Evolutionary conservation across 108 stramenopile genomes (phyloP), one percentile per base, ranked within the genome.

Genomic region (Stephanodiscus minutulus): DNA sequence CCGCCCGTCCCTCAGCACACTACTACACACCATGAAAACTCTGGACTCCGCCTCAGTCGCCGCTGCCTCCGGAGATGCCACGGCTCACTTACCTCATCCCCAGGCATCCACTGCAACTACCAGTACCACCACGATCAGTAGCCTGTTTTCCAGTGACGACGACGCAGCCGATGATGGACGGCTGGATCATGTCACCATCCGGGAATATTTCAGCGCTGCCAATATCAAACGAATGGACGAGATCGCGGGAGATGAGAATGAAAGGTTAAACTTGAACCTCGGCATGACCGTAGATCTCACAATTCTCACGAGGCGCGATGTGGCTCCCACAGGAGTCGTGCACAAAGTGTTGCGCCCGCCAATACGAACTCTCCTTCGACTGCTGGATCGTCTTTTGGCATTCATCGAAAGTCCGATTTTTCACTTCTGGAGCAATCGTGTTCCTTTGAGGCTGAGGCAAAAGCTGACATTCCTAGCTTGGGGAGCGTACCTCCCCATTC

Each of bases 401-500:
- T 73, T 79, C 52, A 64, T 81, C 11, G 86, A 88, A 66, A 57
- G 52, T 29, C 68, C 77, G 31, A 52, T 86, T 7, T 86, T 86
- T 73, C 43, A 60, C 6, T 28, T 85, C 5, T 86, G 82, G 82
- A 64, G 68, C 25, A 49, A 70, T n/a, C 61, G 57, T 49, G 44
- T 91, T 25, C 89, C 89, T 11, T 60, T 88, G 24, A 46, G 46
- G 21, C 24, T 81, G 13, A 64, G 87, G 41, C 73, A 85, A 55
- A 63, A 74, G 17, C 7, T 91, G 18, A 85, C 84, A 9, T 69
- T 85, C 39, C 21, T 48, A 10, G 82, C 81, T 24, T 91, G 89
- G 89, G 74, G 68, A n/a, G 20, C 88, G 36, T 91, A 88, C 73
- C 78, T 91, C 22, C 82, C 76, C 50, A 27, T 91, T 9, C 89